A percentile compares a stretch with the other conserved stretches of the same genome.
phyloP scores from a whole-genome alignment of 2,329 filamentous ascomycete genomes.

The Ploettnerulaceae sp. region DNA sequence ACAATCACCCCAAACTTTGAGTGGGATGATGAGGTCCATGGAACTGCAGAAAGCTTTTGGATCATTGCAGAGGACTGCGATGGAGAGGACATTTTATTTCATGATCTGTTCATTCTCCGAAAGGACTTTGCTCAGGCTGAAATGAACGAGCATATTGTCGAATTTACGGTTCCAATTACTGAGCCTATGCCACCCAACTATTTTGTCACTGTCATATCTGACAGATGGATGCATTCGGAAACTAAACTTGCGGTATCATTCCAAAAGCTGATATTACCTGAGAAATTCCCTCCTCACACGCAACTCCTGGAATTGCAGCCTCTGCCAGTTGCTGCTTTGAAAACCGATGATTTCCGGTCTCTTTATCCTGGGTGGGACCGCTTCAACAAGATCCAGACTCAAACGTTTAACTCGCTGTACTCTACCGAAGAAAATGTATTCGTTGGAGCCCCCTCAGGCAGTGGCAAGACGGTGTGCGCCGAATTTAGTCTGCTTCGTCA shows the following conservation, averaged over 20 bases:
- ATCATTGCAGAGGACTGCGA: slow-evolving; percentile 96
- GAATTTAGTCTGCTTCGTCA: slow-evolving; percentile 89
- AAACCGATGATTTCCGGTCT: slow-evolving; percentile 73
- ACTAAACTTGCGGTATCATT: slow-evolving; percentile 91
- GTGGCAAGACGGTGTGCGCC: slow-evolving; percentile 94
- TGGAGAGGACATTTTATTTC: slow-evolving; percentile 90
- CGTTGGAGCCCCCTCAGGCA: slow-evolving; percentile 85
- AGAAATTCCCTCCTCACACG: slow-evolving; percentile 93
- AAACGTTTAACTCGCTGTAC: slow-evolving; percentile 92
- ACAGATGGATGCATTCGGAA: slow-evolving; percentile 98
- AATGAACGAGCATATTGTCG: slow-evolving; percentile 87
- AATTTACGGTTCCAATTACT: slow-evolving; percentile 93
- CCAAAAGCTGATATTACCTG: slow-evolving; percentile 87
- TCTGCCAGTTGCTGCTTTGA: slow-evolving; percentile 81
- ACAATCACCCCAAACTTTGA: slow-evolving; percentile 91
- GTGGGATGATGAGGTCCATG: slow-evolving; percentile 89
- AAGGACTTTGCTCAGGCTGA: slow-evolving; percentile 83
- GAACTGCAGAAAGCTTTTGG: slow-evolving; percentile 89
- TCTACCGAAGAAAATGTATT: slow-evolving; percentile 91
- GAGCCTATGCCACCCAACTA: slow-evolving; percentile 99
- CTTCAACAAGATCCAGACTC: slow-evolving; percentile 97
- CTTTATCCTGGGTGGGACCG: slow-evolving; percentile 80
- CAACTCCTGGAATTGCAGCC: slow-evolving; percentile 88
- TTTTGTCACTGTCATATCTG: slow-evolving; percentile 91
- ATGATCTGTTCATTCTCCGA: slow-evolving; percentile 88